Base-by-base conservation (phyloP, 1,139 yeast genomes). In the Debaryomyces psychrophilus region DNA sequence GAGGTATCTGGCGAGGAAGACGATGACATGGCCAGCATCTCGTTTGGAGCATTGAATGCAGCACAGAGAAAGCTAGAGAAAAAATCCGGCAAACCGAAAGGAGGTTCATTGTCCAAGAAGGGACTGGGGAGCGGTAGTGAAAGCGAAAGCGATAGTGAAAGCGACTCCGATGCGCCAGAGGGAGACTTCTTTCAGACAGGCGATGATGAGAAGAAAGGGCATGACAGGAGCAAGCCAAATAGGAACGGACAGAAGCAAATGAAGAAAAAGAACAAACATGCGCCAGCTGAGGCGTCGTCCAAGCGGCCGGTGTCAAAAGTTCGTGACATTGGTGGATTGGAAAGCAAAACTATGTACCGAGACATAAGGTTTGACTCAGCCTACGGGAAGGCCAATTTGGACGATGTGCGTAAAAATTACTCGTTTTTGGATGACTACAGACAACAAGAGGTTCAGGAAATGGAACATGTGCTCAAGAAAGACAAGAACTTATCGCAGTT, bases 311-410 rank as follows among this genome's bases (percentile, higher is more conserved):
- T 86, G 0, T 72, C 90, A 0, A 76, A 73, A 55, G 73, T 90
- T 35, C 74, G 97, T 54, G 82, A 83, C 28, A 83, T 90, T 15
- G 93, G 92, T 0, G 96, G 96, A 0, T 65, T 88, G 37, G 77
- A 74, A 20, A 64, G 75, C 15, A 71, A 70, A 53, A 63, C 72
- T 27, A 63, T 83, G 31, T 82, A 87, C 60, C 76, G 82, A 44
- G 99, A 93, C 69, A 83, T 95, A 28, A 76, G 99, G 55, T 93
- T 93, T 63, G 97, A 92, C 65, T 80, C 95, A 0, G 90, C 96
- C 0, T 82, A 83, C 53, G 98, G 98, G 48, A 86, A 83, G 57
- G 88, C 95, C 0, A 93, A 90, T 60, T 68, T 81, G 48, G 69
- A 73, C 28, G 75, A 76, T 49, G 79, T 85, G 28, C 75, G 97